Percentiles rank a stretch among this genome's conserved stretches.
Conservation (phyloP, 768 basidiomycete genomes). For the Leucocoprinus leucothites region DNA sequence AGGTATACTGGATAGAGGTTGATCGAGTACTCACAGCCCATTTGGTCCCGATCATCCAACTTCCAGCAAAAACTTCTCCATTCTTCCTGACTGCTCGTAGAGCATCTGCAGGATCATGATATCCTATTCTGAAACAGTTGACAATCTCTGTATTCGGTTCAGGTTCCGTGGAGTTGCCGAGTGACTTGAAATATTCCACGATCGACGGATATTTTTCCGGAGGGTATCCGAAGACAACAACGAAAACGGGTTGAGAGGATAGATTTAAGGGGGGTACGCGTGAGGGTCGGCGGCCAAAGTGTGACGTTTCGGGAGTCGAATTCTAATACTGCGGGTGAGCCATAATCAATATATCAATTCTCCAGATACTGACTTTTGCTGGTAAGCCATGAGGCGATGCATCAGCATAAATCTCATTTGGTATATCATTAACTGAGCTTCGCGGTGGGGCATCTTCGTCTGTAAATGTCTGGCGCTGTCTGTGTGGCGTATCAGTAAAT, state of each 20-base stretch:
- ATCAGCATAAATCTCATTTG: slow-evolving; percentile 45
- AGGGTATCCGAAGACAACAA: slow-evolving; percentile 90
- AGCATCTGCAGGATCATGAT: slow-evolving; percentile 67
- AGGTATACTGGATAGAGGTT: slow-evolving; percentile 4
- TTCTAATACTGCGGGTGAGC: slow-evolving; percentile 24
- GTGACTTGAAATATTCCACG: slow-evolving; percentile 69
- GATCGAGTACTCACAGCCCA: slow-evolving; percentile 60
- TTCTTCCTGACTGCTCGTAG: slow-evolving; percentile 78
- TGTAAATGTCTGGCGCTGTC: slow-evolving; percentile 58
- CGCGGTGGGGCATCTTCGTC: slow-evolving; percentile 84
- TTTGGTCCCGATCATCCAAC: slow-evolving; percentile 84
- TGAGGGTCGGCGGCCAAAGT: slow-evolving; percentile 32
- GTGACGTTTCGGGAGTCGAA: slow-evolving; percentile 36
- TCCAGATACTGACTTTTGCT: slow-evolving; percentile 36
- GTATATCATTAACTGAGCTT: slow-evolving; percentile 71
- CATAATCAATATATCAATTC: not conserved
- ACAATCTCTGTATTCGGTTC: slow-evolving; percentile 64
- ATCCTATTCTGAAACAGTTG: slow-evolving; percentile 85
- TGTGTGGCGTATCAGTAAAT: slow-evolving; percentile 17
- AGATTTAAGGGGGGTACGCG: slow-evolving; percentile 26
- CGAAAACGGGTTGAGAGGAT: slow-evolving; percentile 45
- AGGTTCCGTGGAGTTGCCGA: slow-evolving; percentile 69
- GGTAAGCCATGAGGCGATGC: slow-evolving; percentile 33
- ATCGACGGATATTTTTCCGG: slow-evolving; percentile 71
- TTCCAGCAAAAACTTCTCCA: slow-evolving; percentile 72